These are phyloP conservation scores for Codiaeum variegatum DNA, from an alignment of 441 rosid genomes.

Conservation along the genomic window DNA sequence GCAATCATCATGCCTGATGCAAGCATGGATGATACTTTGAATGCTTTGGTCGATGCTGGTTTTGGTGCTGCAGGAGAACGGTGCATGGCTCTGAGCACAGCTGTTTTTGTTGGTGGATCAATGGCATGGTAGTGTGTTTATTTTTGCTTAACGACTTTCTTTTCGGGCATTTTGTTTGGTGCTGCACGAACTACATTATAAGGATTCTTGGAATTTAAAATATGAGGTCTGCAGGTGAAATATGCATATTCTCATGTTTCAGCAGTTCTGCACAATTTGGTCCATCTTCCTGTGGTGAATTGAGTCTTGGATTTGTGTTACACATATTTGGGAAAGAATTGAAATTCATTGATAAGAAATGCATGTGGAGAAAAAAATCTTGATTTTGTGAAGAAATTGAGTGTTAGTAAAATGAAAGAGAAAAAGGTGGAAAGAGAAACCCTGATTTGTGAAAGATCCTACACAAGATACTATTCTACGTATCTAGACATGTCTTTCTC, in stretches of 20 bases:
- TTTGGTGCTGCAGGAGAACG: slow-evolving; percentile 97
- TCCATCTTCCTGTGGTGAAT: not conserved
- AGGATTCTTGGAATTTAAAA: not conserved
- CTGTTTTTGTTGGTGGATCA: slow-evolving; percentile 71
- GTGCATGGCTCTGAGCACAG: slow-evolving; percentile 83
- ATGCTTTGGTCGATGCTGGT: slow-evolving; percentile 82
- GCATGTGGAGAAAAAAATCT: not conserved
- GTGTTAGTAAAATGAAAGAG: not conserved
- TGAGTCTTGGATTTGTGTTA: not conserved
- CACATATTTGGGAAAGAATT: not conserved
- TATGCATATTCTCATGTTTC: not conserved
- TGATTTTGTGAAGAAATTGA: not conserved
- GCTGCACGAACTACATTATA: not conserved
- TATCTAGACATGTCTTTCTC: not conserved
- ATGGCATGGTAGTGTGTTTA: slow-evolving; percentile 37
- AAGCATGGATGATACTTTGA: slow-evolving; percentile 66
- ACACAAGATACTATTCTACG: not conserved
- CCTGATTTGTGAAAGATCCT: not conserved
- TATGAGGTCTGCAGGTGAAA: not conserved
- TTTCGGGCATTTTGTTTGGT: not conserved
- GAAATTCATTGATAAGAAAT: not conserved
- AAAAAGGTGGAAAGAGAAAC: not conserved
- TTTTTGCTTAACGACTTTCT: slow-evolving; percentile 1
- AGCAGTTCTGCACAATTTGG: not conserved
- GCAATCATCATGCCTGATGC: slow-evolving; percentile 90